Conservation (phyloP, 352 stramenopile species). For the Phytophthora crassamura region DNA sequence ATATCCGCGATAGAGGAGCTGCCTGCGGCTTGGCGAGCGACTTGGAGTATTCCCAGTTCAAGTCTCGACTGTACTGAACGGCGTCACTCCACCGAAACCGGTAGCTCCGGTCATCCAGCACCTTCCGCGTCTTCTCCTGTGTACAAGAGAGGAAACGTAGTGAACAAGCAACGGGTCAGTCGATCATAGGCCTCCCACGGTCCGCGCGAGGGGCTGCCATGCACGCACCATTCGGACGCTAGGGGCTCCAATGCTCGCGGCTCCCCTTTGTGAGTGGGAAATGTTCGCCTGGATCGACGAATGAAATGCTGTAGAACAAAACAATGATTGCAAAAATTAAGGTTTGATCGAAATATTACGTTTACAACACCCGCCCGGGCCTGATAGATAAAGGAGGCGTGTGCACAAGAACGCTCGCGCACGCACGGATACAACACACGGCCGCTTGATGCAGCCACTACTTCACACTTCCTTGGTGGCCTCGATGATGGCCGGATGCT, state of each 20-base stretch:
- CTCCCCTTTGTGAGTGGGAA: conserved; percentile 19
- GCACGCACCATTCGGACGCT: conserved; percentile 31
- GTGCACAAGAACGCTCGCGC: conserved; percentile 8
- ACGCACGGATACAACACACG: conserved; percentile 13
- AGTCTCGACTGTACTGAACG: conserved; percentile 48
- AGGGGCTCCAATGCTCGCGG: not conserved
- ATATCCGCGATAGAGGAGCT: not conserved
- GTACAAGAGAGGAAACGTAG: not conserved
- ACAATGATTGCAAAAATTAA: not conserved
- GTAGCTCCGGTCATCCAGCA: conserved; percentile 59
- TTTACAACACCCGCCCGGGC: conserved; percentile 4
- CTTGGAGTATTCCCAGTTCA: conserved; percentile 53
- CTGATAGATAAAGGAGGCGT: conserved; percentile 32
- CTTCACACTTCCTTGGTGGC: conserved; percentile 36
- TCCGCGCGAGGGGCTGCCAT: not conserved
- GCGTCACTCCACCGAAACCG: conserved; percentile 59
- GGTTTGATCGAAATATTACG: conserved; percentile 12
- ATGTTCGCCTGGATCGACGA: conserved; percentile 20
- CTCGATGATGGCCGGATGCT: conserved; percentile 41
- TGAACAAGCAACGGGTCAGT: conserved; percentile 10
- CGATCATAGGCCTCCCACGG: not conserved
- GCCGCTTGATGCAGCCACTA: conserved; percentile 12
- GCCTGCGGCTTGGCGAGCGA: conserved; percentile 40
- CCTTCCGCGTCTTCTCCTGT: conserved; percentile 49
- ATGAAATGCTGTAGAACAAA: conserved; percentile 5